A percentile compares a stretch with the other conserved stretches of the same genome.
Evolutionary conservation across 768 basidiomycete genomes (phyloP).

Genomic region (Suillus placidus): DNA sequence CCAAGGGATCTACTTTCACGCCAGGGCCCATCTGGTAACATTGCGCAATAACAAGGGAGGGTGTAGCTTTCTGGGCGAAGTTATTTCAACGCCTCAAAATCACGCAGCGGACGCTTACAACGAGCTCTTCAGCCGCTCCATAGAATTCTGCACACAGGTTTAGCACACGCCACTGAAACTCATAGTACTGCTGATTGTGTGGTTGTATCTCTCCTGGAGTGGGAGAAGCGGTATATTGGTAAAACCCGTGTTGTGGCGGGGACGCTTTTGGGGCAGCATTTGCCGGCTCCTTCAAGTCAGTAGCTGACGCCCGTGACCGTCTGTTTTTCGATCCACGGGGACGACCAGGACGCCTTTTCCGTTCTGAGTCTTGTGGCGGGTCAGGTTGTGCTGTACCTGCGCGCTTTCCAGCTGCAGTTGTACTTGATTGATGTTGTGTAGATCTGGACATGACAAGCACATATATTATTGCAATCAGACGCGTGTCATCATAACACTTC

Average conservation of each 20-base stretch:
- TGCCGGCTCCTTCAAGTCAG: conserved; percentile 27
- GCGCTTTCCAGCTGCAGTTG: conserved; percentile 22
- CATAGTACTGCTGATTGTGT: conserved; percentile 79
- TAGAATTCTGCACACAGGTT: conserved; percentile 87
- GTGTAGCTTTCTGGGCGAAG: conserved; percentile 50
- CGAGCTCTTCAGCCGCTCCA: conserved; percentile 80
- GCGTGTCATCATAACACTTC: conserved; percentile 8
- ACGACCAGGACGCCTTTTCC: conserved; percentile 76
- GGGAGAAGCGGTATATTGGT: conserved; percentile 45
- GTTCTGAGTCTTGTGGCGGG: conserved; percentile 37
- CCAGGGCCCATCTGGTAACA: conserved; percentile 76
- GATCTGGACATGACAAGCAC: conserved; percentile 26
- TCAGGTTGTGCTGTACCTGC: conserved; percentile 31
- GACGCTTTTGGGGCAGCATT: conserved; percentile 30
- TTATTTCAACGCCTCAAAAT: conserved; percentile 15
- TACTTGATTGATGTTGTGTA: conserved; percentile 17
- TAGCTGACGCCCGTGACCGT: conserved; percentile 43
- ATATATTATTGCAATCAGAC: conserved; percentile 14
- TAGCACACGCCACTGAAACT: conserved; percentile 84
- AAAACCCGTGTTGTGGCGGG: conserved; percentile 44
- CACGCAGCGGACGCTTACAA: conserved; percentile 50
- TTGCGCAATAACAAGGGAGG: conserved; percentile 75
- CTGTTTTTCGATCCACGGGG: conserved; percentile 81
- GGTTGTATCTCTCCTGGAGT: conserved; percentile 53
- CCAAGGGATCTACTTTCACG: conserved; percentile 71